Evolutionary conservation across 2,329 filamentous ascomycete species (phyloP), one percentile per base, ranked within the genome.

Genomic region (Fusarium equiseti): DNA sequence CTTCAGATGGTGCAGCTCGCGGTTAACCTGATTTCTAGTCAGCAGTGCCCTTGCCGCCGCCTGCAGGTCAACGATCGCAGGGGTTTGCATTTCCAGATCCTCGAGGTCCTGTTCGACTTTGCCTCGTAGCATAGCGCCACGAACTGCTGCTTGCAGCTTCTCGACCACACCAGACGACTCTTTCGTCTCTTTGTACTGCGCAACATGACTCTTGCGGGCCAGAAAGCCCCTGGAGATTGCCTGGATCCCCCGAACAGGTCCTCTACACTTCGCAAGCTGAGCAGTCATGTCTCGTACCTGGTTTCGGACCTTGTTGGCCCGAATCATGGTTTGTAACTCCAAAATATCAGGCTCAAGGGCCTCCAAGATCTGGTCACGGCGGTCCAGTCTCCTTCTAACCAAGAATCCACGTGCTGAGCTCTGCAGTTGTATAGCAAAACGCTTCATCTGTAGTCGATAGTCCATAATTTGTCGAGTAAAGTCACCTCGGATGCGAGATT

Each of bases 401-500:
- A 98, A 82, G 77, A 92, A 89, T 11, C 94, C 95, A 50, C 95
- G 90, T 6, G 89, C 88, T 8, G 89, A 87, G 67, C 93, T 94
- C 79, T 99, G 96, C 20, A 98, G 86, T 66, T 89, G 86, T 29
- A 92, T 84, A 4, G 95, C 93, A 77, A 97, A 97, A 22, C 83
- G 87, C 59, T 89, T 88, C 95, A 97, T 98, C 71, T 91, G 89
- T 61, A 96, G 83, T 50, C 92, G 89, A 80, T 98, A 98, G 66
- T 89, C 88, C 71, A 91, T 88, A 61, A 98, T 88, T 78, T 98
- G 94, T 48, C 95, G 87, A 3, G 93, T 88, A 81, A 93, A 97
- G 75, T 97, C 94, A 56, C 94, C 97, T 63, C 96, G 90, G 59
- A 98, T 92, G 42, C 91, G 89, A 10, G 95, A 89, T 79, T 99